phyloP scores from a whole-genome alignment of 108 stramenopile species.

The Skeletonema potamos region DNA sequence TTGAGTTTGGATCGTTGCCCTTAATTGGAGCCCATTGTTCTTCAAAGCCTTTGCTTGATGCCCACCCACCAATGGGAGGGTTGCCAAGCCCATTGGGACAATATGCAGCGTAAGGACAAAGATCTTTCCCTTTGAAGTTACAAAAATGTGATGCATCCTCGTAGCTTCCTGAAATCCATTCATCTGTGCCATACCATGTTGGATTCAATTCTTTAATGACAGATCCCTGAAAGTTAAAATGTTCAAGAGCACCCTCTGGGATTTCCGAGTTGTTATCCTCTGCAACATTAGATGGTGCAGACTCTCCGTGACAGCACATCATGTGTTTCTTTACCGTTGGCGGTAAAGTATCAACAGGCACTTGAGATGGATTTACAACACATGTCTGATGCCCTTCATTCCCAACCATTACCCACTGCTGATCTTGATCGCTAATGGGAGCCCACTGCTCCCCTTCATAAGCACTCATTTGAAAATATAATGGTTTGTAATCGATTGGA shows the following conservation, averaged over 20 bases:
- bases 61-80: neutral
- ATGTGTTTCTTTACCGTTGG: neutral
- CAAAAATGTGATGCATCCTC: neutral
- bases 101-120: neutral
- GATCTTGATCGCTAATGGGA: slow-evolving; percentile 8
- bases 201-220: neutral
- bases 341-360: neutral
- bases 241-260: neutral
- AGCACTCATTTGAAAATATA: slow-evolving; percentile 21
- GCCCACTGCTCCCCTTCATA: slow-evolving; percentile 32
- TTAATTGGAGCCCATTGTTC: neutral
- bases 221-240: neutral
- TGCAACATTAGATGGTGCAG: neutral
- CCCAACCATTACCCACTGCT: slow-evolving; percentile 22
- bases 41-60: neutral
- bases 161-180: neutral
- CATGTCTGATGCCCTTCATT: slow-evolving; percentile 2
- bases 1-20: neutral
- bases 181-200: neutral
- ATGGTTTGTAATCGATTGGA: slow-evolving; percentile 10
- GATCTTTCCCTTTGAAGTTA: neutral
- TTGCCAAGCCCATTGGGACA: neutral
- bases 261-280: neutral
- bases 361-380: neutral
- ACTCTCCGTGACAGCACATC: neutral